Conservation (phyloP, 2,329 filamentous ascomycete species). For the Akanthomyces muscarius region DNA sequence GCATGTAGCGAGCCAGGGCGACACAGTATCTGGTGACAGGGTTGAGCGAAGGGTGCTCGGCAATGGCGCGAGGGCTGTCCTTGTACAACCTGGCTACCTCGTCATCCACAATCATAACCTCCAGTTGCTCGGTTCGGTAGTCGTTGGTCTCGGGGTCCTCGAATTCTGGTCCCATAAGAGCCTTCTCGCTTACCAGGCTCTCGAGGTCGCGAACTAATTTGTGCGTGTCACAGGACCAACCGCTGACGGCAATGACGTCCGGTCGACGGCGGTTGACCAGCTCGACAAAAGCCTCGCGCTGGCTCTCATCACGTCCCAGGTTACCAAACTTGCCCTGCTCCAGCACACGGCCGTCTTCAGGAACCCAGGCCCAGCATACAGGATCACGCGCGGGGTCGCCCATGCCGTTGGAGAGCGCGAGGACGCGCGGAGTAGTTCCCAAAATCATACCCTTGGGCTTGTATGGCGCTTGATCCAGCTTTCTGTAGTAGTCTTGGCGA, state of each 20-base stretch:
- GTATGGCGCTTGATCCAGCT: constrained; percentile 92
- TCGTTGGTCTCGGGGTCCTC: constrained; percentile 74
- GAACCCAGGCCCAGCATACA: constrained; percentile 86
- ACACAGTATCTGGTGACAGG: constrained; percentile 85
- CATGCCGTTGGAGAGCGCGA: constrained; percentile 82
- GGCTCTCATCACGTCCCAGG: constrained; percentile 65
- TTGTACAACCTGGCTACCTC: constrained; percentile 97
- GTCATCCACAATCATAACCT: constrained; percentile 90
- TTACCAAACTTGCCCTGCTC: constrained; percentile 87
- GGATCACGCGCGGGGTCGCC: constrained; percentile 71
- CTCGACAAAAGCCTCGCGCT: constrained; percentile 67
- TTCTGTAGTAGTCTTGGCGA: constrained; percentile 81
- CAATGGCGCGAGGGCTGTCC: constrained; percentile 72
- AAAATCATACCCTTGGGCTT: constrained; percentile 90
- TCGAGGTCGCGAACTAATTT: constrained; percentile 79
- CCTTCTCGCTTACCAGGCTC: constrained; percentile 71
- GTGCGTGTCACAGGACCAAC: constrained; percentile 82
- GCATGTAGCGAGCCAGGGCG: constrained; percentile 83
- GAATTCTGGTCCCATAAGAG: constrained; percentile 75
- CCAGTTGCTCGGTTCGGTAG: constrained; percentile 72
- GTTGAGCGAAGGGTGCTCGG: constrained; percentile 76
- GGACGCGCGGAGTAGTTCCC: constrained; percentile 80
- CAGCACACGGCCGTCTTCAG: constrained; percentile 83
- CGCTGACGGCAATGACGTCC: constrained; percentile 85
- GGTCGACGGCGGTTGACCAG: constrained; percentile 75